Conservation (phyloP, 1,284 basidiomycete species). For the Leccinum griseonigrum region DNA sequence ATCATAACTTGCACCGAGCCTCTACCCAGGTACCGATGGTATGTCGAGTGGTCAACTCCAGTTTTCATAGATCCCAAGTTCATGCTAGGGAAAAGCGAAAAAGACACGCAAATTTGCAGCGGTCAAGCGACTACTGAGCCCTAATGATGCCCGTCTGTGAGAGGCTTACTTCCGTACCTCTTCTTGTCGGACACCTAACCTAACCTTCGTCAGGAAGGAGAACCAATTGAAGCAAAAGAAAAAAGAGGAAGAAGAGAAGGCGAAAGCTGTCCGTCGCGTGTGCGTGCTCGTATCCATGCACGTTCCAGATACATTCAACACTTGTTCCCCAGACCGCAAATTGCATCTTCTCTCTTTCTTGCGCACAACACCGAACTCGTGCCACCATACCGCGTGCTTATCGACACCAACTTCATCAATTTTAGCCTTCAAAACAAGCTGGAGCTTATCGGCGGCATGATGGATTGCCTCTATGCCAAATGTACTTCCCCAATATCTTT, state of each 20-base stretch:
- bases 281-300: conserved; percentile 38
- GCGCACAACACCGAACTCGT: conserved; percentile 95
- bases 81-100: conserved; percentile 81
- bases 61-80: neutral
- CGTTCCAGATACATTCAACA: neutral
- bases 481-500: conserved; percentile 54
- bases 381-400: conserved; percentile 95
- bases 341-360: conserved; percentile 91
- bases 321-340: conserved; percentile 56
- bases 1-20: neutral
- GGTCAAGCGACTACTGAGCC: conserved; percentile 94
- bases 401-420: conserved; percentile 99
- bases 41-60: neutral
- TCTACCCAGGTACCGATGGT: conserved; percentile 14
- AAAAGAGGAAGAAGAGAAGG: conserved; percentile 73
- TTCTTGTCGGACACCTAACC: neutral
- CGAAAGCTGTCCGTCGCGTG: conserved; percentile 70
- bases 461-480: conserved; percentile 99
- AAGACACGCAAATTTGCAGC: conserved; percentile 94
- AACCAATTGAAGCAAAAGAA: conserved; percentile 78
- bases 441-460: conserved; percentile 96
- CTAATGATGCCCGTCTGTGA: conserved; percentile 91
- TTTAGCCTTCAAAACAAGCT: conserved; percentile 98
- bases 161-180: conserved; percentile 32
- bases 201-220: conserved; percentile 57